Base-by-base conservation (phyloP, 1,284 basidiomycete species). In the Moesziomyces globuligerus region DNA sequence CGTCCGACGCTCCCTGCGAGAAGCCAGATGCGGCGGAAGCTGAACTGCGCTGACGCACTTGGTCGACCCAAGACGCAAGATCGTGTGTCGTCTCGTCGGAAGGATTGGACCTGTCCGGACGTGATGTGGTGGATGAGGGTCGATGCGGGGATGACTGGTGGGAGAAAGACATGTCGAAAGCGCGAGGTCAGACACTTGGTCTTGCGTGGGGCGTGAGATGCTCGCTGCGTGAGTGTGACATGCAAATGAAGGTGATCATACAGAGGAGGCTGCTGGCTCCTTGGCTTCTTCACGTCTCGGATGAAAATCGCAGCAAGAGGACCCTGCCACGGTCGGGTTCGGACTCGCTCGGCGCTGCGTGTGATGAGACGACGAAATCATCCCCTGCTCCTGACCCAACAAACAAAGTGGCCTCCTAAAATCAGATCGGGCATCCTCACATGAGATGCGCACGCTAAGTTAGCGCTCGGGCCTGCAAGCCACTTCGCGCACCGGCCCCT, bases 1-100 rank as follows among this genome's bases (percentile, higher is more conserved):
- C 24, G 18, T 48, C 46, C 7, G 53, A 48, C 2, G 61, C 49
- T 34, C 32, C 32, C 17, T 34, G 20, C 3, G n/a, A n/a, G 37
- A 20, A 3, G 20, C 18, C n/a, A 17, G 40, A 25, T 17, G 39
- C 11, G 24, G 40, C 57, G 9, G 68, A 61, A 17, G 68, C 48
- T 18, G 44, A 58, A 25, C 57, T 65, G 50, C 68, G 68, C 41
- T 71, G 61, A 25, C 68, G 61, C 15, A 71, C 62, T 25, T 66
- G 57, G 37, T 58, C 26, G 17, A 66, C 61, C 68, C 68, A 71
- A 25, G 57, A 66, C 13, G 68, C 68, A 32, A 71, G 57, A 34
- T 76, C 56, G 49, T 55, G 46, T n/a, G 52, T 52, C 49, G 53
- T 46, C 48, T 51, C 32, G n/a, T 52, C 50, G 42, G 51, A 54